Evolutionary conservation across 176 grass and related monocot genomes (phyloP).

Genomic region (Urochloa ruziziensis): DNA sequence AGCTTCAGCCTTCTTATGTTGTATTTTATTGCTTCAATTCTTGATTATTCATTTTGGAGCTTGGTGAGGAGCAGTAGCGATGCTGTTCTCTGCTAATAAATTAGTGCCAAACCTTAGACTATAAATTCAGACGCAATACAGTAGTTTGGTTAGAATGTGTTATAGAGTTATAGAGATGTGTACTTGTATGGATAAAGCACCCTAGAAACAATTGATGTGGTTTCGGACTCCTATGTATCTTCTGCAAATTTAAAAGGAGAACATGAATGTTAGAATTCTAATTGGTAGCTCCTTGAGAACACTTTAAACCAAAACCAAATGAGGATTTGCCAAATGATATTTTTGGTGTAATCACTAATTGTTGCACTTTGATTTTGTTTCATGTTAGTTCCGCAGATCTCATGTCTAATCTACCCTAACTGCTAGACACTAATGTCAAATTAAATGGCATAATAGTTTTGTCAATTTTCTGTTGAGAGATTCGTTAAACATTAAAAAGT

Average conservation of each 20-base stretch:
- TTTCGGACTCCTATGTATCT: neutral
- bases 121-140: neutral
- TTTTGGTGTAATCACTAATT: neutral
- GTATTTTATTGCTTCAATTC: neutral
- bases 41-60: neutral
- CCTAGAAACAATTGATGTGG: neutral
- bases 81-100: neutral
- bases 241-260: neutral
- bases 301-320: neutral
- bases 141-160: neutral
- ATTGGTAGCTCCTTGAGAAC: neutral
- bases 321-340: neutral
- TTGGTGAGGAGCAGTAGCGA: neutral
- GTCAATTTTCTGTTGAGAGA: neutral
- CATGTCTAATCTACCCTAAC: neutral
- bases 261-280: neutral
- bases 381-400: neutral
- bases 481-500: conserved; percentile 1
- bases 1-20: neutral
- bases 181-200: neutral
- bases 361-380: neutral
- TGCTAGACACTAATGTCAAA: neutral
- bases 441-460: neutral
- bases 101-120: neutral
- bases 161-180: too few relatives aligned